Evolutionary conservation across 495 filamentous ascomycete species (phyloP), one percentile per base, ranked within the genome.

Genomic region (Neurospora terricola): DNA sequence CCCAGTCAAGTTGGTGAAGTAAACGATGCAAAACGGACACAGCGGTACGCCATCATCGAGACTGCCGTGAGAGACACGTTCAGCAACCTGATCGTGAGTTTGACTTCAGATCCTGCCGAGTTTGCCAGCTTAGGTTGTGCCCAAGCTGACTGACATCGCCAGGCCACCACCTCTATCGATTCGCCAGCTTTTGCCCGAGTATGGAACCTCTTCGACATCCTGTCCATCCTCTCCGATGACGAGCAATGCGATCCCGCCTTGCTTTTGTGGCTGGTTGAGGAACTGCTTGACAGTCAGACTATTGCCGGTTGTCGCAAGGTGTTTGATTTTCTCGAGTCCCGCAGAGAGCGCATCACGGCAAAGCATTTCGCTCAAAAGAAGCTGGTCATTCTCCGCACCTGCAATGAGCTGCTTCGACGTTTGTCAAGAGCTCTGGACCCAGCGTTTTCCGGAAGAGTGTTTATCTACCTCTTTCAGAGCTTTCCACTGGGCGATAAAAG

Each of bases 381-480:
- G 72, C 83, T 98, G 62, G 88, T 97, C 71, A 94, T 98, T 74
- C 84, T 99, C 4, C 87, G 96, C 76, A 91, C 92, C 27, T 98
- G 96, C 84, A 99, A 98, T 81, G 96, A 98, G 81, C 87, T 99
- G 4, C 88, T 98, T 10, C 90, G 96, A 69, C 87, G 96, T 71
- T 86, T 99, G 5, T 98, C 96, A 3, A 87, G 97, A 68, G 94
- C 96, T 5, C 94, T 98, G 77, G 96, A 99, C 82, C 93, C 96
- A 0, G 94, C 97, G 4, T 99, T 99, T 81, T 98, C 94, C 80
- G 96, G 96, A 42, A 87, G 95, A 62, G 94, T 99, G 27, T 97
- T 97, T 79, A 97, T 99, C 75, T 99, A 97, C 78, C 88, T 98
- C 72, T 98, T 97, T 81, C 96, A 98, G 80, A 96, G 93, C 80